Evolutionary conservation across 768 basidiomycete genomes (phyloP), one percentile per base, ranked within the genome.

Genomic region (Lentinula sp.): DNA sequence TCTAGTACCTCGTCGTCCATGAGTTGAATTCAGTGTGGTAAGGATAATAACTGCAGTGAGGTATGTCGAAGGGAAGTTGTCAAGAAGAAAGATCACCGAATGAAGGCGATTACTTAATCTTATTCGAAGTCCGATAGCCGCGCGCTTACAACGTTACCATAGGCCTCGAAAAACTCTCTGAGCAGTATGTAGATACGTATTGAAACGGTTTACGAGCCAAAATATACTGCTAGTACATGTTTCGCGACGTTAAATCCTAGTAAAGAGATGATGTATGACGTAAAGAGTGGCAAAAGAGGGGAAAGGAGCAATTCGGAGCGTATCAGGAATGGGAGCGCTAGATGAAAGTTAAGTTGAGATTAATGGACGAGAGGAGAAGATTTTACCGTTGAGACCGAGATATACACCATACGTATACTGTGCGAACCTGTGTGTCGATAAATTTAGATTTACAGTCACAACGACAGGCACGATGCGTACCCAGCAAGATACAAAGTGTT

Each of bases 381-480:
- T 66, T 81, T 72, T 68, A 88, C 90, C 89, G 66, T 85, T 92
- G 35, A 93, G 75, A 7, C 93, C 94, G 41, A 94, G 83, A 72
- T 95, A 96, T 35, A 94, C 80, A 45, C 95, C 92, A 69, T 97
- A 98, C 23, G 87, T 83, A 70, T 98, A 98, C 71, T 98, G 95
- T 4, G 89, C 84, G 66, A 90, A 89, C 33, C 91, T 93, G 63
- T n/a, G 64, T 43, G 35, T 5, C 32, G 10, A 33, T 45, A 28
- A 32, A 28, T 18, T 49, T 50, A 48, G 60, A 39, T 36, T 33
- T 54, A 48, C 23, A 56, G 46, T 28, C 28, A 28, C 28, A 37
- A 45, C 23, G 59, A 49, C 50, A 16, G 32, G 61, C 39, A 35
- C 18, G 79, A n/a, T 18, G 23, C 84, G 64, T 76, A 91, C 87